Evolutionary conservation across 2,329 filamentous ascomycete species (phyloP).

Genomic region (Canariomyces notabilis): DNA sequence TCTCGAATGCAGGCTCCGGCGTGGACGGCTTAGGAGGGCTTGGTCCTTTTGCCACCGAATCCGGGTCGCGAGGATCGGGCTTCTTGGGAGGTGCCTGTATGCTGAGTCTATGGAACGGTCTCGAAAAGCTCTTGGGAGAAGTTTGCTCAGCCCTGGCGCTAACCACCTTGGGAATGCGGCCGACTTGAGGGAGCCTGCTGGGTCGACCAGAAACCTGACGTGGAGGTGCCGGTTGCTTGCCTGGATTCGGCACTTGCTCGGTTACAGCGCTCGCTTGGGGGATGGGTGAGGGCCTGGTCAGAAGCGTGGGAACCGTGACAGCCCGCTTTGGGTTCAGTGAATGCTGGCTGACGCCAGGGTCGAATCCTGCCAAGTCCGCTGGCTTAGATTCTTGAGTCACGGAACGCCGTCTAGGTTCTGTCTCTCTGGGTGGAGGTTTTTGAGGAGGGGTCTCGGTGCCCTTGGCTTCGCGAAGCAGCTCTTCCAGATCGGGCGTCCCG

Average conservation of each 20-base stretch:
- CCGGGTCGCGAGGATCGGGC: conserved; percentile 29
- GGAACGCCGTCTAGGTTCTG: conserved; percentile 14
- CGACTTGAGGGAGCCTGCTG: conserved; percentile 72
- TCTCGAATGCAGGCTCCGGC: conserved; percentile 36
- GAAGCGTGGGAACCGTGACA: conserved; percentile 6
- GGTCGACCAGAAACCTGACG: conserved; percentile 34
- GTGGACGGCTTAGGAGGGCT: conserved; percentile 39
- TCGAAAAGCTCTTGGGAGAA: conserved; percentile 76
- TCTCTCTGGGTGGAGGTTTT: conserved; percentile 1
- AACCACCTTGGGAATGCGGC: conserved; percentile 78
- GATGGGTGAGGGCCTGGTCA: background rate
- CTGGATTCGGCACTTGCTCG: background rate
- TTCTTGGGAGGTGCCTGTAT: conserved; percentile 34
- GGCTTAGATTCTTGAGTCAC: conserved; percentile 5
- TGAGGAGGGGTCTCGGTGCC: conserved; percentile 27
- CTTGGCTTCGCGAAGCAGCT: conserved; percentile 48
- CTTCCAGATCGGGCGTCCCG: conserved; percentile 38
- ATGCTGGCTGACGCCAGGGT: background rate
- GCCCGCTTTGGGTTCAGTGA: background rate
- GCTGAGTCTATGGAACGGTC: conserved; percentile 65
- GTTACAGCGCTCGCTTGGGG: background rate
- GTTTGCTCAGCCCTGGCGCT: conserved; percentile 61
- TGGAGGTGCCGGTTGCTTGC: conserved; percentile 1
- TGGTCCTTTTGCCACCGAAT: conserved; percentile 46
- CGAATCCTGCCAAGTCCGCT: background rate